Percentiles rank a stretch among this genome's conserved stretches.
These are phyloP conservation scores for Metschnikowia kunwiensis DNA, from an alignment of 805 yeast genomes.

Conservation along the genomic window DNA sequence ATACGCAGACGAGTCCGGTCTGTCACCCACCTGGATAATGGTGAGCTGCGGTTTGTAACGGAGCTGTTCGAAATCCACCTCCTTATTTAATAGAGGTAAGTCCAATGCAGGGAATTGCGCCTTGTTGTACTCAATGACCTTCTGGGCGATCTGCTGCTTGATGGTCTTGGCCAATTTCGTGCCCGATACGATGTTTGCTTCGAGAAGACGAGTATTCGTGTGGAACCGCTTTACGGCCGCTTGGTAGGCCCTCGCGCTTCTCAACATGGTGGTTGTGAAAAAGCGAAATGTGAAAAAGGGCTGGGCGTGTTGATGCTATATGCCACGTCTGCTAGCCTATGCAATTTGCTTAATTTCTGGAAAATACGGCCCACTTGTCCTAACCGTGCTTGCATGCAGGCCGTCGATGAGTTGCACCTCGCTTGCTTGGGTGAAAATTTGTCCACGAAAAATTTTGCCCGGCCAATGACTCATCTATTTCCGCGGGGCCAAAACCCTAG, in stretches of 20 bases:
- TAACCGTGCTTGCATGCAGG: conserved; percentile 3
- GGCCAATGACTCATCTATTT: conserved; percentile 6
- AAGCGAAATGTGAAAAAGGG: no score
- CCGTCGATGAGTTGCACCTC: conserved; percentile 9
- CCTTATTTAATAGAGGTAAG: conserved; percentile 17
- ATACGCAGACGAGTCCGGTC: conserved; percentile 90
- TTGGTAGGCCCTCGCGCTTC: conserved; percentile 13
- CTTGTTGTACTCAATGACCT: conserved; percentile 37
- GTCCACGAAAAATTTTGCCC: conserved; percentile 1
- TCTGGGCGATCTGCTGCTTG: conserved; percentile 37
- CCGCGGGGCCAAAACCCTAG: conserved; percentile 1
- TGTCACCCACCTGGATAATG: conserved; percentile 83
- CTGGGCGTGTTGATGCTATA: no score
- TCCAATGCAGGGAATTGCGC: conserved; percentile 23
- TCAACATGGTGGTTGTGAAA: no score
- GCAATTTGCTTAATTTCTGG: no score
- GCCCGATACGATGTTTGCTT: conserved; percentile 42
- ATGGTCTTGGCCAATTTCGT: conserved; percentile 40
- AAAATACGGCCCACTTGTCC: conserved; percentile 1
- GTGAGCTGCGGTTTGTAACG: conserved; percentile 71
- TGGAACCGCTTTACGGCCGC: conserved; percentile 12
- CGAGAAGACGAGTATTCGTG: conserved; percentile 17
- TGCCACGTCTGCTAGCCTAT: no score
- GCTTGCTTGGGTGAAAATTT: conserved; percentile 1
- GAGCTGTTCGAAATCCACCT: conserved; percentile 27